Percentiles rank a stretch among this genome's conserved stretches.
These are phyloP conservation scores for Xylaria bambusicola DNA, from an alignment of 495 filamentous ascomycete species.

Conservation along the genomic window DNA sequence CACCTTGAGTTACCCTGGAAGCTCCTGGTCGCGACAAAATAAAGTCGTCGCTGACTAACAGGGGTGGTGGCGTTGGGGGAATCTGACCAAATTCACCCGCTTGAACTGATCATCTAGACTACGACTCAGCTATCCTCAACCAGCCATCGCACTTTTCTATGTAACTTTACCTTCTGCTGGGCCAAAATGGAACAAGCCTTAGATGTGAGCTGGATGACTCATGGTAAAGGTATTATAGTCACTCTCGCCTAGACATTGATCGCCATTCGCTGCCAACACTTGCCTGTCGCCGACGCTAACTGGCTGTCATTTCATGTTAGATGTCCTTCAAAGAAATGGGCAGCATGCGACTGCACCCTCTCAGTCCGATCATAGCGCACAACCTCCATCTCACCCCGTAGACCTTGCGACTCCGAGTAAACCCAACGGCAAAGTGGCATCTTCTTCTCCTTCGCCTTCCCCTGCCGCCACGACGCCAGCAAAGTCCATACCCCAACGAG, in stretches of 20 bases:
- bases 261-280: too few species aligned
- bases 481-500: conserved; percentile 28
- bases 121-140: not conserved
- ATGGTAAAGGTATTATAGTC: conserved; percentile 49
- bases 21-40: not conserved
- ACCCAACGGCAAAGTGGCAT: conserved; percentile 21
- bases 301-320: conserved; percentile 1
- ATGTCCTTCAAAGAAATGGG: conserved; percentile 14
- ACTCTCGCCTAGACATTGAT: too few species aligned
- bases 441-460: conserved; percentile 11
- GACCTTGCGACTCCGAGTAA: conserved; percentile 23
- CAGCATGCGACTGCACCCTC: conserved; percentile 23
- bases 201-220: conserved; percentile 69
- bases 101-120: not conserved
- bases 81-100: not conserved
- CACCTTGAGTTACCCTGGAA: too few species aligned
- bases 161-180: not conserved
- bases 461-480: conserved; percentile 13
- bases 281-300: conserved; percentile 1
- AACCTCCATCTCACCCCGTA: conserved; percentile 19
- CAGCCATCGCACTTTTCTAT: not conserved
- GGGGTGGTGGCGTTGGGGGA: not conserved
- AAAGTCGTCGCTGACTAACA: not conserved
- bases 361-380: conserved; percentile 17
- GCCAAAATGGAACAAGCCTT: conserved; percentile 63